A percentile compares a stretch with the other conserved stretches of the same genome.
phyloP scores from a whole-genome alignment of 2,329 filamentous ascomycete genomes.

The Ophiostoma novo-ulmi region DNA sequence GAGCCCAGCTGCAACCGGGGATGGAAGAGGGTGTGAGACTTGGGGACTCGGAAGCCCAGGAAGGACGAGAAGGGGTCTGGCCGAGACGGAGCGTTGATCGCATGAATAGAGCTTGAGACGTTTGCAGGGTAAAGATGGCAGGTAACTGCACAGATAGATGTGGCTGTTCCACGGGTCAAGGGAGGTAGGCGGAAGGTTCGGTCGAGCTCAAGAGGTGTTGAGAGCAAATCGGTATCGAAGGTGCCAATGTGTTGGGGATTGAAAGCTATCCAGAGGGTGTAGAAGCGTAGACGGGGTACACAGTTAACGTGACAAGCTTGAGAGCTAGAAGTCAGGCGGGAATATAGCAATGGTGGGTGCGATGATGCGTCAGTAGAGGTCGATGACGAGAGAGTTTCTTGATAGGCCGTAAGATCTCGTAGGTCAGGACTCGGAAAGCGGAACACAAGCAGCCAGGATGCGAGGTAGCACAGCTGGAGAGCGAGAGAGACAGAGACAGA shows the following conservation, averaged over 20 bases:
- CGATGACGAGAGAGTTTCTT: background rate
- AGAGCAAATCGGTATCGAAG: background rate
- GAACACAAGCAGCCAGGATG: constrained; percentile 2
- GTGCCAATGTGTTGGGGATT: background rate
- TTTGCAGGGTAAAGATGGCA: background rate
- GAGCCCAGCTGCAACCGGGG: background rate
- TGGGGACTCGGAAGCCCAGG: constrained; percentile 8
- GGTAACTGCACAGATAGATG: background rate
- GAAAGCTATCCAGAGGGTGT: background rate
- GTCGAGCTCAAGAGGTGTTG: background rate
- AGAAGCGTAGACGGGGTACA: background rate
- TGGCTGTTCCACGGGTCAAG: background rate
- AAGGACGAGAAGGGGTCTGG: constrained; percentile 6
- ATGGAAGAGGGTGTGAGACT: background rate
- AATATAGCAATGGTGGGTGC: background rate
- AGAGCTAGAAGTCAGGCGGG: background rate
- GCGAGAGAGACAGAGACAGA: background rate
- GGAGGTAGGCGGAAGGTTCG: background rate
- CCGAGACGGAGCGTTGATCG: background rate
- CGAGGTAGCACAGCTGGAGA: background rate
- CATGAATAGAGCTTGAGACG: background rate
- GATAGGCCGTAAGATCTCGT: background rate
- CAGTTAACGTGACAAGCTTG: background rate
- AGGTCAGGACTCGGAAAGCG: background rate
- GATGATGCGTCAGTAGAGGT: background rate